Conservation (phyloP, 495 filamentous ascomycete genomes). For the Podospora sp. region DNA sequence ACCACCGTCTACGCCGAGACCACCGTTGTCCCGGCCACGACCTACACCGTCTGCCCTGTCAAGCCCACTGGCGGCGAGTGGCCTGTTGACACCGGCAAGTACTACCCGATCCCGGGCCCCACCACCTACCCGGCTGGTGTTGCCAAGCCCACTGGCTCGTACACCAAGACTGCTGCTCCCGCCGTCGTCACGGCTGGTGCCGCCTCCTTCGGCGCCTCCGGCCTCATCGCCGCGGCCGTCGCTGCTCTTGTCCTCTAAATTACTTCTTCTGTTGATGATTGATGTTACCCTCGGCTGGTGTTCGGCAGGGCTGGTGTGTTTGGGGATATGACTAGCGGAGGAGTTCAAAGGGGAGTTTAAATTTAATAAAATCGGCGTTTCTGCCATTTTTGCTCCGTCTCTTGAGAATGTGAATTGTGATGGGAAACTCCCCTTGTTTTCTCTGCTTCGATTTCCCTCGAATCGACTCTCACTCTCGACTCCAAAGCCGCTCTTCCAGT, state of each 20-base stretch:
- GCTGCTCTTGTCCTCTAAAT: constrained; percentile 18
- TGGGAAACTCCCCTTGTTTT: neutral
- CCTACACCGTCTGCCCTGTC: constrained; percentile 11
- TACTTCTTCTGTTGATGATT: constrained; percentile 1
- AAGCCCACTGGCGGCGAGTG: neutral
- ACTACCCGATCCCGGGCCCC: neutral
- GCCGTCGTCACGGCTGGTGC: constrained; percentile 20
- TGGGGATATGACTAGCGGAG: constrained; percentile 6
- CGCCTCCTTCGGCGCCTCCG: constrained; percentile 9
- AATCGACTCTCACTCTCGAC: too few relatives aligned
- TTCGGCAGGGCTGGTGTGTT: constrained; percentile 3
- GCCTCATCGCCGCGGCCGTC: constrained; percentile 8
- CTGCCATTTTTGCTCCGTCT: neutral
- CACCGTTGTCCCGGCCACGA: constrained; percentile 2
- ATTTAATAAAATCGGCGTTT: constrained; percentile 1
- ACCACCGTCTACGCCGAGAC: constrained; percentile 9
- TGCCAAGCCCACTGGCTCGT: constrained; percentile 13
- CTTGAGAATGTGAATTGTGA: neutral
- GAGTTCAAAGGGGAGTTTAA: constrained; percentile 2
- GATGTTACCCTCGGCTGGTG: neutral
- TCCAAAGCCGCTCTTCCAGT: too few relatives aligned
- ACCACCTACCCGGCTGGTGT: neutral
- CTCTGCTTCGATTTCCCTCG: neutral
- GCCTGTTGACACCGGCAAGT: neutral
- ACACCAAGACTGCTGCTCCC: constrained; percentile 1